Conservation (phyloP, 2,329 filamentous ascomycete genomes). For the Dendrostoma leiphaemia region DNA sequence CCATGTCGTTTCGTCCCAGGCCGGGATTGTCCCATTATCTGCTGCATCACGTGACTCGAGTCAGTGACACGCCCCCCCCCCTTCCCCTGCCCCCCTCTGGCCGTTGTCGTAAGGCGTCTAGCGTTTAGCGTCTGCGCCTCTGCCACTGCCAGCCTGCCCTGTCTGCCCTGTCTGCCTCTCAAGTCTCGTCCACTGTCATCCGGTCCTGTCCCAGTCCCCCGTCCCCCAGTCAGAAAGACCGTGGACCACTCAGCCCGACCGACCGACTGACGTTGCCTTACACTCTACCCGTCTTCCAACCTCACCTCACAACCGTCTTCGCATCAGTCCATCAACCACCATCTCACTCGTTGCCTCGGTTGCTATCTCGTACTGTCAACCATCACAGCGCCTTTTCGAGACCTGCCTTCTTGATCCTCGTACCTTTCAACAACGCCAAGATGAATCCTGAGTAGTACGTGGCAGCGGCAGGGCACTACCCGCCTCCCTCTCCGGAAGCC, state of each 20-base stretch:
- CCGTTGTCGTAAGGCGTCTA: not conserved
- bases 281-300: slow-evolving; percentile 14
- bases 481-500: slow-evolving; percentile 21
- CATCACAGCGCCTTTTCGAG: slow-evolving; percentile 7
- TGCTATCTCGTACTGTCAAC: slow-evolving; percentile 15
- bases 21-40: too few relatives aligned
- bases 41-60: not conserved
- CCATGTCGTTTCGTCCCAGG: too few relatives aligned
- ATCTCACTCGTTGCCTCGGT: slow-evolving; percentile 8
- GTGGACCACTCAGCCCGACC: not conserved
- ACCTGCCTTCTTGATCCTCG: not conserved
- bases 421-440: slow-evolving; percentile 40
- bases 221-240: not conserved
- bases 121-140: not conserved
- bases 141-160: not conserved
- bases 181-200: too few relatives aligned
- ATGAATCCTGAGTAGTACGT: slow-evolving; percentile 95
- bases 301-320: slow-evolving; percentile 18
- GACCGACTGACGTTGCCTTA: slow-evolving; percentile 17
- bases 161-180: too few relatives aligned
- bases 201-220: not conserved
- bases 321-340: slow-evolving; percentile 19
- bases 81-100: not conserved
- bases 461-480: slow-evolving; percentile 18
- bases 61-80: too few relatives aligned